Evolutionary conservation across 2,329 filamentous ascomycete species (phyloP).

Genomic region (Exophiala viscosa): DNA sequence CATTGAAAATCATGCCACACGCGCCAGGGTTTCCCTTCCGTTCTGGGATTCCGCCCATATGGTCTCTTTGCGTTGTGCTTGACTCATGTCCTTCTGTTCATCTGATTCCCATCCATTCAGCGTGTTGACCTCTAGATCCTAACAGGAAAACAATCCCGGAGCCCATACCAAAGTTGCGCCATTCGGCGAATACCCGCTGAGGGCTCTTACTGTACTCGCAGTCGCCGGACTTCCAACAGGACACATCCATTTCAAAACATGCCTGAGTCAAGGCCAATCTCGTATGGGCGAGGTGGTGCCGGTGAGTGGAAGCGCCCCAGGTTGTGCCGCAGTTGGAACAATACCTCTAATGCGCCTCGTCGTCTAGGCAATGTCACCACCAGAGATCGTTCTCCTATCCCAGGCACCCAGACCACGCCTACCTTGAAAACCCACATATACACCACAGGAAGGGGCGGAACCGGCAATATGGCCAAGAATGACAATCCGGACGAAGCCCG

Average conservation of each 20-base stretch:
- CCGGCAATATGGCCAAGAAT: constrained; percentile 80
- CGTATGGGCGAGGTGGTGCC: constrained; percentile 26
- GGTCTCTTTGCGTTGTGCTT: background rate
- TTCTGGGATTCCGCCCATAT: background rate
- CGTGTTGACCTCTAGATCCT: background rate
- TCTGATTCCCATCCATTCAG: background rate
- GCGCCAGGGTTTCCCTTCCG: background rate
- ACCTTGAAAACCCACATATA: constrained; percentile 78
- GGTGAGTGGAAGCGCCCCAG: constrained; percentile 14
- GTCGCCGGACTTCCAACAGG: background rate
- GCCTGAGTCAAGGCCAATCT: constrained; percentile 9
- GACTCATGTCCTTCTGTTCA: background rate
- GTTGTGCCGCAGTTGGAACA: background rate
- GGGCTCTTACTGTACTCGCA: background rate
- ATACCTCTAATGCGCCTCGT: background rate
- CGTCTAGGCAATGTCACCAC: constrained; percentile 60
- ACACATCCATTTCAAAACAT: background rate
- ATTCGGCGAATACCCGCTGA: too few species aligned
- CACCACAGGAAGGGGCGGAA: constrained; percentile 84
- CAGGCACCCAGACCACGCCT: constrained; percentile 72
- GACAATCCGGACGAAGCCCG: constrained; percentile 66
- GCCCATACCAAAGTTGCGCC: background rate
- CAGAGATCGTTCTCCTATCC: constrained; percentile 48
- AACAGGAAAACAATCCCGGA: background rate
- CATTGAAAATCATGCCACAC: background rate